phyloP scores from a whole-genome alignment of 2,329 filamentous ascomycete genomes.

The Cordyceps fumosorosea region DNA sequence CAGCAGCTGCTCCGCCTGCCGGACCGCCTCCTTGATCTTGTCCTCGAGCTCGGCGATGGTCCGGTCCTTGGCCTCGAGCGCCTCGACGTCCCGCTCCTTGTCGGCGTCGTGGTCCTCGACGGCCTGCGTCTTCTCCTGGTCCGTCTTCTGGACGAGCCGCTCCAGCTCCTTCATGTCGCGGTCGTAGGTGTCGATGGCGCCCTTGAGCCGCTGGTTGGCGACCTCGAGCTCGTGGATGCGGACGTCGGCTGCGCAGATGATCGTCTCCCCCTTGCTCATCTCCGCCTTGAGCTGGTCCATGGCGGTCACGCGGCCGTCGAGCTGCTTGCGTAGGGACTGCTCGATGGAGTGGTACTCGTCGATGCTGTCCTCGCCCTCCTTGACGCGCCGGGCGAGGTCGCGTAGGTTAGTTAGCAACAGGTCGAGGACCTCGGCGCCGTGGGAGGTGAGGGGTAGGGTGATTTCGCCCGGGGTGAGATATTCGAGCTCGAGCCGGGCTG shows the following conservation, averaged over 20 bases:
- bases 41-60: constrained; percentile 36
- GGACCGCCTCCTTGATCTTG: constrained; percentile 35
- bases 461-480: constrained; percentile 55
- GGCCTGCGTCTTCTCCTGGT: constrained; percentile 29
- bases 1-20: constrained; percentile 32
- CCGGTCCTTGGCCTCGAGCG: constrained; percentile 30
- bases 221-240: constrained; percentile 42
- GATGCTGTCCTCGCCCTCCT: constrained; percentile 46
- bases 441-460: constrained; percentile 43
- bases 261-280: constrained; percentile 27
- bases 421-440: constrained; percentile 50
- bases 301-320: constrained; percentile 44
- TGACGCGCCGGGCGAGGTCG: constrained; percentile 38
- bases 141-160: constrained; percentile 41
- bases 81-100: constrained; percentile 26
- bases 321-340: constrained; percentile 48
- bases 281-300: constrained; percentile 43
- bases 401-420: constrained; percentile 46
- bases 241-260: constrained; percentile 31
- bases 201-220: constrained; percentile 43
- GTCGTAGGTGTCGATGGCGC: constrained; percentile 45
- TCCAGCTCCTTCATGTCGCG: constrained; percentile 50
- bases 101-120: constrained; percentile 28
- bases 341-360: constrained; percentile 56
- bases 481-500: constrained; percentile 54